phyloP scores from a whole-genome alignment of 306 rosid genomes.

The Cyamopsis tetragonoloba region DNA sequence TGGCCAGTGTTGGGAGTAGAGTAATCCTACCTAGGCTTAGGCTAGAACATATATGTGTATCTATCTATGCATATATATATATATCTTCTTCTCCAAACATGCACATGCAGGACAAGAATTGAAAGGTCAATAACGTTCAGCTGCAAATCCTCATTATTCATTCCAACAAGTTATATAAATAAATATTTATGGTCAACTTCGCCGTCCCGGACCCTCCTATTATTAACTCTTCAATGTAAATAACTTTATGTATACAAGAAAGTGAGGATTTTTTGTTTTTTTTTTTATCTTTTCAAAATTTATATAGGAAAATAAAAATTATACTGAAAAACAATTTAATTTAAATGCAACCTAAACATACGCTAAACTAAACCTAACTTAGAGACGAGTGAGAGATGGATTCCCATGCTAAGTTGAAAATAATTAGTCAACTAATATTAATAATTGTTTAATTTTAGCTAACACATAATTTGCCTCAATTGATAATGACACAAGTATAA shows the following conservation, averaged over 20 bases:
- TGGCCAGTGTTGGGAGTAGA: background rate
- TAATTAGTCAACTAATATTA: background rate
- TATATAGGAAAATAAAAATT: too few species aligned
- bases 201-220: constrained; percentile 6
- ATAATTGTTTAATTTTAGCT: background rate
- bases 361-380: background rate
- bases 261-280: too few species aligned
- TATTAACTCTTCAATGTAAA: constrained; percentile 7
- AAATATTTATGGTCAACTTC: constrained; percentile 9
- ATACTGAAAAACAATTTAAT: too few species aligned
- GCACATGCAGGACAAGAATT: too few species aligned
- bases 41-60: constrained; percentile 11
- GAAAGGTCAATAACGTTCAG: constrained; percentile 9
- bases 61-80: too few species aligned
- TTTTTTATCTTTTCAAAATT: too few species aligned
- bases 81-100: background rate
- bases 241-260: too few species aligned
- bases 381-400: background rate
- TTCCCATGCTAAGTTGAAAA: constrained; percentile 7
- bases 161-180: background rate
- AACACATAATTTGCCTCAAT: background rate
- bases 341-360: too few species aligned
- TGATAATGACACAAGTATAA: background rate
- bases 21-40: constrained; percentile 16
- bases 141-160: background rate